Conservation (phyloP, 345 rosid species). For the Camelina sativa region DNA sequence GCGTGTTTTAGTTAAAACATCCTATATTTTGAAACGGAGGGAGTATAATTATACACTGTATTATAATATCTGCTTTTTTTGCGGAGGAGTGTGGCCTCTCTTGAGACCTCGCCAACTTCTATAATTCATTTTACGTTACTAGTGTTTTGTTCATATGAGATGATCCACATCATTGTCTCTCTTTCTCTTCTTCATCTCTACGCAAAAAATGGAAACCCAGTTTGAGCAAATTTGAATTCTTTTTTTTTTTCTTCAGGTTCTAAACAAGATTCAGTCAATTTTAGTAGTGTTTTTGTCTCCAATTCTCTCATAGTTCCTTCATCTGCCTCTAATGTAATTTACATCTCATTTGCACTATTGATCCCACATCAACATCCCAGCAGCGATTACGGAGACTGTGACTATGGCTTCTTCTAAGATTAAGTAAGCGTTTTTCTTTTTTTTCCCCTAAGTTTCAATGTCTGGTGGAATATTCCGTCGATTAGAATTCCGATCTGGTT, state of each 20-base stretch:
- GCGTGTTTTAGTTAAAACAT: too few relatives aligned
- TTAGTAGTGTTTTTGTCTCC: not conserved
- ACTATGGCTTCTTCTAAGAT: slow-evolving; percentile 45
- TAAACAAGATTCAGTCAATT: not conserved
- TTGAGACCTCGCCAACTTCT: slow-evolving; percentile 35
- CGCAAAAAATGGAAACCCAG: not conserved
- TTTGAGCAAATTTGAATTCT: not conserved
- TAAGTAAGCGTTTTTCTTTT: slow-evolving; percentile 18
- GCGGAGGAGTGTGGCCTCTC: slow-evolving; percentile 32
- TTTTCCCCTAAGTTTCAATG: too few relatives aligned
- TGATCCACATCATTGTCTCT: slow-evolving; percentile 24
- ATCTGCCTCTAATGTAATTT: not conserved
- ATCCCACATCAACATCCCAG: not conserved
- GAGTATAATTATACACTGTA: too few relatives aligned
- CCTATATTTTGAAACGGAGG: too few relatives aligned
- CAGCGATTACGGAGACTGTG: slow-evolving; percentile 10
- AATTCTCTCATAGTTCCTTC: slow-evolving; percentile 18
- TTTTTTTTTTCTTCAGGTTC: not conserved
- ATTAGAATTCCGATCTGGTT: slow-evolving; percentile 43
- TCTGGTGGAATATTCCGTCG: not conserved
- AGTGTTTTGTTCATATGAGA: slow-evolving; percentile 21
- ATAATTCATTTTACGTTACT: slow-evolving; percentile 32
- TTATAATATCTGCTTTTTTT: too few relatives aligned
- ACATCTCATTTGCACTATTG: not conserved
- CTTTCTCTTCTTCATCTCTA: slow-evolving; percentile 28